These are phyloP conservation scores for Neofusicoccum sp. DNA, from an alignment of 2,329 filamentous ascomycete genomes.

Conservation along the genomic window DNA sequence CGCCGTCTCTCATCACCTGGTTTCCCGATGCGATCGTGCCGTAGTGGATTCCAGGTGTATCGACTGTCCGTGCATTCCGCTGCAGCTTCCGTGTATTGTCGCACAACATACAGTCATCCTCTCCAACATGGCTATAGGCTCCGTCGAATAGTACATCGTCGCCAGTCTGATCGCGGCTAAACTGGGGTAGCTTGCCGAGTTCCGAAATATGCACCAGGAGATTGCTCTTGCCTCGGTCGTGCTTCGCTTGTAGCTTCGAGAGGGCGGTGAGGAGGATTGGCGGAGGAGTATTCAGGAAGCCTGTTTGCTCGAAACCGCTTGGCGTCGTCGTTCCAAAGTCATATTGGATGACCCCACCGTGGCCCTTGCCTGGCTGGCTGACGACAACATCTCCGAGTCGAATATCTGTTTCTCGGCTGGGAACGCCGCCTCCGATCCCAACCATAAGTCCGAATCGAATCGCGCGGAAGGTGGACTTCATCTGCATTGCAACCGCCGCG, in stretches of 20 bases:
- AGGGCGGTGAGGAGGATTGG: conserved; percentile 21
- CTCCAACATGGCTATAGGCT: conserved; percentile 22
- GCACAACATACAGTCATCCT: conserved; percentile 18
- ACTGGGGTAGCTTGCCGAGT: conserved; percentile 16
- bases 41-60: conserved; percentile 11
- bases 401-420: conserved; percentile 23
- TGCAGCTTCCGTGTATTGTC: conserved; percentile 17
- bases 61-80: conserved; percentile 13
- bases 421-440: conserved; percentile 41
- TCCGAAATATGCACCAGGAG: conserved; percentile 11
- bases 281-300: conserved; percentile 20
- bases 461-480: conserved; percentile 30
- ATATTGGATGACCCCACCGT: conserved; percentile 26
- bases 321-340: conserved; percentile 24
- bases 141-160: conserved; percentile 23
- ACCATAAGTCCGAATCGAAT: conserved; percentile 45
- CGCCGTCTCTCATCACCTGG: background rate
- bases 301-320: conserved; percentile 20
- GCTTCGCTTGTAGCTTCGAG: conserved; percentile 15
- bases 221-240: conserved; percentile 7
- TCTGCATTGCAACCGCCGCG: conserved; percentile 31
- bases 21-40: conserved; percentile 15
- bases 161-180: conserved; percentile 19
- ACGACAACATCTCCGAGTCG: conserved; percentile 30
- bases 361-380: conserved; percentile 23